Percentiles rank a stretch among this genome's conserved stretches.
These are phyloP conservation scores for Leishmania guyanensis DNA, from an alignment of 208 protist species.

Conservation along the genomic window DNA sequence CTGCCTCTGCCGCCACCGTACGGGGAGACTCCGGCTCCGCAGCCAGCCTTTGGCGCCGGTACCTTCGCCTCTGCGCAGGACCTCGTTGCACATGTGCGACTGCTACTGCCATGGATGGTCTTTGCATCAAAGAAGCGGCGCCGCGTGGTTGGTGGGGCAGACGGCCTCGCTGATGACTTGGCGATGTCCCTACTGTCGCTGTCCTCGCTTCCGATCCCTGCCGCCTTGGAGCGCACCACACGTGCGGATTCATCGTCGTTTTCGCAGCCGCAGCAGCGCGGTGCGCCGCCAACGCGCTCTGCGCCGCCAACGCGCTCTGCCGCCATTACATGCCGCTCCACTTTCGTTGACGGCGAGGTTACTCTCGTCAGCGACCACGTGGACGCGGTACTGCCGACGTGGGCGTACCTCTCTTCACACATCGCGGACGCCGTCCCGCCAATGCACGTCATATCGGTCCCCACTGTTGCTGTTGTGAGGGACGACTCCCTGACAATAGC, in stretches of 20 bases:
- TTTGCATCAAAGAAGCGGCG: slow-evolving; percentile 5
- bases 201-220: slow-evolving; percentile 1
- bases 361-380: slow-evolving; percentile 31
- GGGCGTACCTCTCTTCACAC: slow-evolving; percentile 31
- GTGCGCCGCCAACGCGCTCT: neutral
- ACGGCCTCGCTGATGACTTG: neutral
- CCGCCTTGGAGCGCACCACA: neutral
- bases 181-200: neutral
- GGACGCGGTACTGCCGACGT: slow-evolving; percentile 32
- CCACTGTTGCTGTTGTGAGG: neutral
- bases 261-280: neutral
- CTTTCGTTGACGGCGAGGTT: slow-evolving; percentile 10
- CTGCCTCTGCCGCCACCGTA: slow-evolving; percentile 26
- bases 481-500: neutral
- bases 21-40: slow-evolving; percentile 3
- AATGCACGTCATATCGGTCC: neutral
- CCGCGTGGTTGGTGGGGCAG: neutral
- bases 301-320: neutral
- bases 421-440: slow-evolving; percentile 8
- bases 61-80: slow-evolving; percentile 18
- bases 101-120: slow-evolving; percentile 23
- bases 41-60: slow-evolving; percentile 8
- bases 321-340: neutral
- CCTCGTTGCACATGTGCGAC: slow-evolving; percentile 19
- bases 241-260: neutral